Conservation (phyloP, 2,329 filamentous ascomycete genomes). For the Colletotrichum euphorbiae region DNA sequence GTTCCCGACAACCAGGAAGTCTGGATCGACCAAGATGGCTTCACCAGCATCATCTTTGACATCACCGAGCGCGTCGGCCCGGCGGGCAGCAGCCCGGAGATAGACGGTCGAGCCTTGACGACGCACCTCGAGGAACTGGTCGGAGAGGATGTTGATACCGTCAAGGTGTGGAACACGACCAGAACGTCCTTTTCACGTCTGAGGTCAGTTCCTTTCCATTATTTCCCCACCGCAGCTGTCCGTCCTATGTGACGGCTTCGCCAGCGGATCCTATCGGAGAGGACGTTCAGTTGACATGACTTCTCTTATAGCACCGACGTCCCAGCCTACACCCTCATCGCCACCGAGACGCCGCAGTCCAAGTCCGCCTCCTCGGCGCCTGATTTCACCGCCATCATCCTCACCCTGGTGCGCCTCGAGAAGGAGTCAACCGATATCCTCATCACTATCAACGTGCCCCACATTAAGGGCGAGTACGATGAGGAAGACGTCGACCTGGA, state of each 20-base stretch:
- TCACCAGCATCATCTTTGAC: slow-evolving; percentile 90
- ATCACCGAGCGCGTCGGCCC: slow-evolving; percentile 83
- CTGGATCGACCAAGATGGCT: slow-evolving; percentile 85
- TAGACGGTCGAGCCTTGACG: slow-evolving; percentile 77
- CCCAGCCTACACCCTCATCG: slow-evolving; percentile 77
- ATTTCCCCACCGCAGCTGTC: background rate
- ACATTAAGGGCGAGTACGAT: slow-evolving; percentile 79
- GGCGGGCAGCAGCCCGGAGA: slow-evolving; percentile 64
- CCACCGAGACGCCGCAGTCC: slow-evolving; percentile 65
- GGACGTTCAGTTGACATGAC: slow-evolving; percentile 32
- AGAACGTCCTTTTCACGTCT: slow-evolving; percentile 69
- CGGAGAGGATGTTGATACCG: slow-evolving; percentile 70
- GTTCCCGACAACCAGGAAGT: slow-evolving; percentile 93
- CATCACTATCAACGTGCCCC: slow-evolving; percentile 88
- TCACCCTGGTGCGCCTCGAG: slow-evolving; percentile 82
- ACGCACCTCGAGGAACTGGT: slow-evolving; percentile 78
- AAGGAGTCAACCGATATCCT: slow-evolving; percentile 83
- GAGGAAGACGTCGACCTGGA: slow-evolving; percentile 77
- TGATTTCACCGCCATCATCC: slow-evolving; percentile 79
- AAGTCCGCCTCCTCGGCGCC: slow-evolving; percentile 54
- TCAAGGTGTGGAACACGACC: slow-evolving; percentile 75
- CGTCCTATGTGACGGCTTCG: background rate
- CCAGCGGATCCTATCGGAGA: background rate
- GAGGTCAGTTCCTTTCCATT: slow-evolving; percentile 53
- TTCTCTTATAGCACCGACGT: slow-evolving; percentile 55